These are phyloP conservation scores for Helotiales sp. DNA, from an alignment of 2,329 filamentous ascomycete genomes.

Conservation along the genomic window DNA sequence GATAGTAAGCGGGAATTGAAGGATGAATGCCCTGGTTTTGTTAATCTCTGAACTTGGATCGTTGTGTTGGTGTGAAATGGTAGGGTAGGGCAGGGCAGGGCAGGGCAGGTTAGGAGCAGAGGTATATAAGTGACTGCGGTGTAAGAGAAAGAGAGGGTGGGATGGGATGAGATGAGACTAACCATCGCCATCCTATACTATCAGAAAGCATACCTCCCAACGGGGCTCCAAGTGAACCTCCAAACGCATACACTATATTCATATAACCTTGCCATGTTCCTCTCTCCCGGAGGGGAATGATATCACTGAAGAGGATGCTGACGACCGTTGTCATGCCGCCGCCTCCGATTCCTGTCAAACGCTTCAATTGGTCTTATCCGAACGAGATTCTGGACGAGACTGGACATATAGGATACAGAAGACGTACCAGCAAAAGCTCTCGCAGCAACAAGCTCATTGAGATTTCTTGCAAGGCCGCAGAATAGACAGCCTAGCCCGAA, in stretches of 20 bases:
- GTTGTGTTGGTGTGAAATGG: neutral
- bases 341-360: slow-evolving; percentile 63
- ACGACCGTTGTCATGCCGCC: slow-evolving; percentile 75
- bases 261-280: slow-evolving; percentile 76
- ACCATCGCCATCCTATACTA: slow-evolving; percentile 77
- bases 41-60: no score
- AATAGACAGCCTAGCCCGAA: slow-evolving; percentile 69
- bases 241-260: slow-evolving; percentile 73
- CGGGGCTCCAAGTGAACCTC: slow-evolving; percentile 71
- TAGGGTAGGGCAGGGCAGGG: no score
- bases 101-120: no score
- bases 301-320: slow-evolving; percentile 71
- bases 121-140: neutral
- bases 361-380: slow-evolving; percentile 3
- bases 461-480: slow-evolving; percentile 67
- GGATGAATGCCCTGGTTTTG: slow-evolving; percentile 65
- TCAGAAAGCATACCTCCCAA: slow-evolving; percentile 75
- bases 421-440: slow-evolving; percentile 51
- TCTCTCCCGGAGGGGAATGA: slow-evolving; percentile 70
- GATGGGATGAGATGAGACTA: slow-evolving; percentile 34
- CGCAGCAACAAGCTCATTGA: slow-evolving; percentile 68
- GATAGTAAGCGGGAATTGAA: slow-evolving; percentile 71
- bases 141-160: slow-evolving; percentile 6
- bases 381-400: neutral
- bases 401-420: neutral